Evolutionary conservation across 2,329 filamentous ascomycete genomes (phyloP), one percentile per base, ranked within the genome.

Genomic region (Colletotrichum sidae): DNA sequence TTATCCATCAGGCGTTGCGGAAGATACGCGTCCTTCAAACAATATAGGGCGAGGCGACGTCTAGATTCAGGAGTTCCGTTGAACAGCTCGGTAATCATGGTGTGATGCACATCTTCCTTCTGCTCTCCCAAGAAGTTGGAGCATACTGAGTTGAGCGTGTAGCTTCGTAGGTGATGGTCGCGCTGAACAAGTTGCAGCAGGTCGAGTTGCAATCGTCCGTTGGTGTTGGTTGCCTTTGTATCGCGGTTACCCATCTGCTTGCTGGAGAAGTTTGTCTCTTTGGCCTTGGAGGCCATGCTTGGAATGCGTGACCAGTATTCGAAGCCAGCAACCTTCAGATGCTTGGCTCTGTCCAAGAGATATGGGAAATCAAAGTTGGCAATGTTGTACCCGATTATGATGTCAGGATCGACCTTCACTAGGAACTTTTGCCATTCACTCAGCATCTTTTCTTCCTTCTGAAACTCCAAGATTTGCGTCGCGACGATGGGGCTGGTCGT

Each of bases 371-470:
- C 96, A 79, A 99, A 99, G 80, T 99, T 99, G 75, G 92, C 84
- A 80, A 97, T 99, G 78, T 99, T 99, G 89, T 99, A 99, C 50
- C 96, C 96, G 60, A 96, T 99, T 73, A 99, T 97, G 69, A 99
- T 92, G 79, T 99, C 96, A 0, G 96, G 95, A 70, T 99, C 96
- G 1, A 96, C 93, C 72, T 93, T 89, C 71, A 96, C 86, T 13
- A 99, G 78, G 69, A 99, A 99, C 65, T 96, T 86, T 72, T 92
- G 90, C 96, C 96, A 99, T 46, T 90, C 88, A 79, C 90, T 89
- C n/a, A 99, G 84, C 94, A 99, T 96, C 67, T 94, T 89, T 59
- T 91, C 88, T 76, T 99, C 96, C 47, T 87, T 85, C 15, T 91
- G 83, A 70, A 92, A 97, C 67, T 94, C 91, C 45, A 97, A 84